Conservation (phyloP, 441 rosid species). For the Breynia disticha region DNA sequence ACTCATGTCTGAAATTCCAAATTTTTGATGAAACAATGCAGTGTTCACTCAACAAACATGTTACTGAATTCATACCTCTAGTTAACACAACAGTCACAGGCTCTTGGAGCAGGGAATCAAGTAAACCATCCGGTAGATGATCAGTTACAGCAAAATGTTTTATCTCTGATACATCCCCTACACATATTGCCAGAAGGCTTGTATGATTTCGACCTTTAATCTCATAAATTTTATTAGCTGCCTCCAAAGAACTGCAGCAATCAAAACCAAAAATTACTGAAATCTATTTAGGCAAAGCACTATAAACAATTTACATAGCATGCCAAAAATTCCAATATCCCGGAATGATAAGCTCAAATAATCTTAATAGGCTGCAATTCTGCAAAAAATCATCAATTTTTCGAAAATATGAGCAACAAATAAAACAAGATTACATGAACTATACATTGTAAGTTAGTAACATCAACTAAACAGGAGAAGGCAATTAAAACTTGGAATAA, state of each 20-base stretch:
- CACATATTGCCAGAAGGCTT: constrained; percentile 81
- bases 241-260: constrained; percentile 51
- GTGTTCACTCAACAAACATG: too few species aligned
- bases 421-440: too few species aligned
- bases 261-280: constrained; percentile 5
- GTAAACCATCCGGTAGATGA: constrained; percentile 74
- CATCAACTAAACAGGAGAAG: too few species aligned
- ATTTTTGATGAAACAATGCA: too few species aligned
- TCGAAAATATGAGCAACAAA: too few species aligned
- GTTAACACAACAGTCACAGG: constrained; percentile 74
- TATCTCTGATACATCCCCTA: constrained; percentile 75
- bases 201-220: constrained; percentile 83
- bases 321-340: not conserved
- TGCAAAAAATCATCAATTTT: too few species aligned
- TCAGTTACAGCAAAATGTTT: constrained; percentile 53
- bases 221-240: constrained; percentile 69
- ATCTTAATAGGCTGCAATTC: too few species aligned
- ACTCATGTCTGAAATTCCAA: too few species aligned
- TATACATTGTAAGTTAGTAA: too few species aligned
- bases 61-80: constrained; percentile 43
- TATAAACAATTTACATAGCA: not conserved
- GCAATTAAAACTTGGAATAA: too few species aligned
- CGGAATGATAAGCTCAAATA: too few species aligned
- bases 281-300: not conserved
- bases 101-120: constrained; percentile 69